Evolutionary conservation across 164 flowering plant genomes (phyloP), one percentile per base, ranked within the genome.

Genomic region (Magnolia sinica): DNA sequence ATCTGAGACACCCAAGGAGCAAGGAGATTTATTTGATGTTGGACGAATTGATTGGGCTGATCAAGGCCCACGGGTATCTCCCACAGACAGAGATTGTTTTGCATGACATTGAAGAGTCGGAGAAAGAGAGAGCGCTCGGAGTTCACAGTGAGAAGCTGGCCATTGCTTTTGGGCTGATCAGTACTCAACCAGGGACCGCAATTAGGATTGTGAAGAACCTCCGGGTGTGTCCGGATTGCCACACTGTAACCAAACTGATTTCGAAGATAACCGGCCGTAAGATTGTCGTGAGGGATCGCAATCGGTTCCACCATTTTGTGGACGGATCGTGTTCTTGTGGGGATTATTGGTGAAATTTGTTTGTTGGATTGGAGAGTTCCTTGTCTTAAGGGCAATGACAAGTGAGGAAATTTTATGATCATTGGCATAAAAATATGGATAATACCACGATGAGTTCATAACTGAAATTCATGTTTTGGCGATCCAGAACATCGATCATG

Each of bases 71-170:
- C 61, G 91, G 91, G 7, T 88, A 90, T 75, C 73, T 70, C 10
- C 90, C 92, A 16, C 85, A 83, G 78, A 91, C 87, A 0, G 87
- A 89, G 4, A 73, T 70, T 14, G 97, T 90, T 13, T 77, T 91
- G 71, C 94, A 87, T 75, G 91, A 92, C 68, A 70, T 90, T 11
- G 91, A 71, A 67, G 88, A 86, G 52, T 20, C 64, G 1, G 85
- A 92, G 55, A 91, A 90, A 68, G 89, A 81, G 86, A 81, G 80
- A 58, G 83, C 84, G 5, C 89, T 91, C 14, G 85, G 78, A 79
- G 90, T 91, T 73, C 98, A 94, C 29, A 91, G 98, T 50, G 94
- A 91, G 82, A 93, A 86, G 81, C 89, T 92, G 18, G 95, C 95
- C 0, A 82, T 92, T 73, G 92, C 95, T 6, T 92, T 83, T 67